Evolutionary conservation across 768 basidiomycete genomes (phyloP), one percentile per base, ranked within the genome.

Genomic region (Boletus reticuloceps): DNA sequence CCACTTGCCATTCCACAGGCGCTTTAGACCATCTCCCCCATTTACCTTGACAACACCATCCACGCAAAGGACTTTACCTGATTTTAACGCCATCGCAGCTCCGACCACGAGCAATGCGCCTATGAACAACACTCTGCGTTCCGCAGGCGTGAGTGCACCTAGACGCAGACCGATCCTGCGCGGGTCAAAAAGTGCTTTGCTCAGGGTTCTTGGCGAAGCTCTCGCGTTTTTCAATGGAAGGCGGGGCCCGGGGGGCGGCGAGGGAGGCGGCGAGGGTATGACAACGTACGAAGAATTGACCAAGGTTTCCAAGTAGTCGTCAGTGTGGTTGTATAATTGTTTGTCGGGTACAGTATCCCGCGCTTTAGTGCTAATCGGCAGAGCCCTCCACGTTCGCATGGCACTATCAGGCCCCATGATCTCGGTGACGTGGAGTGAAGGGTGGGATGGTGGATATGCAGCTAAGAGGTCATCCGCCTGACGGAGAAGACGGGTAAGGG

Each of bases 341-440:
- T 69, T 63, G 64, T 72, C 55, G 37, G 63, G 61, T 56, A 49
- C 22, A n/a, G 53, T 52, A 32, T 62, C 50, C 34, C 19, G 42
- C 6, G 19, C 13, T 8, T 47, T 50, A 22, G 56, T 17, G 16
- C 57, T 62, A 19, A 69, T 73, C 36, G 76, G 75, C 32, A 54
- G 53, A 42, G 64, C 58, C 48, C 54, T 61, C 89, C 89, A 93
- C 10, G 91, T 91, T 66, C 79, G 82, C 48, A 90, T 74, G 37
- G 82, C 87, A 63, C 88, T 91, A 62, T 88, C 84, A 1, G 87
- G 88, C 10, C 91, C 91, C 80, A 93, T 83, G 46, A 88, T 88
- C 29, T 75, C 72, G 7, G 78, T 70, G 16, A 89, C 72, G 4
- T 59, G 65, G 13, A 92, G 72, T 1, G 68, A 73, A 11, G 84